Evolutionary conservation across 106 monocot genomes (phyloP).

Genomic region (Dioscorea zingiberensis): DNA sequence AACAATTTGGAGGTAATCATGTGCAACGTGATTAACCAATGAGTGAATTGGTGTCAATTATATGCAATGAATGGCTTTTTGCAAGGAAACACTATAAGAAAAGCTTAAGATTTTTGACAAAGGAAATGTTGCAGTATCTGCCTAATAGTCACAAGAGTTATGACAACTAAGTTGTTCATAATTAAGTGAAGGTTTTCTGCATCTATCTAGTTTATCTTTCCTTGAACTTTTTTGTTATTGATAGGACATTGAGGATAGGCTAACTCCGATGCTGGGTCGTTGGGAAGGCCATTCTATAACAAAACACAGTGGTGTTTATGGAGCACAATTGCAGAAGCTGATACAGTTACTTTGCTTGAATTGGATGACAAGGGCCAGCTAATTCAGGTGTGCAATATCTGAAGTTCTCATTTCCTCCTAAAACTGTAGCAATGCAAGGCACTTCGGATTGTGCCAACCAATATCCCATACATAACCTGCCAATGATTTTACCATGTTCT

Average conservation of each 20-base stretch:
- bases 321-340: slow-evolving; percentile 77
- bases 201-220: no score
- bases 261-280: slow-evolving; percentile 60
- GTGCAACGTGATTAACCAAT: neutral
- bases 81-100: no score
- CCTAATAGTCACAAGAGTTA: no score
- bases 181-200: no score
- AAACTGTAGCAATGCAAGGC: neutral
- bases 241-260: slow-evolving; percentile 36
- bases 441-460: neutral
- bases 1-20: slow-evolving; percentile 23
- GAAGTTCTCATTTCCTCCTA: no score
- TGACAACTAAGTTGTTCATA: no score
- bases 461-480: no score
- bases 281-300: slow-evolving; percentile 91
- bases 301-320: slow-evolving; percentile 88
- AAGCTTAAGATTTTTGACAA: no score
- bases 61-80: no score
- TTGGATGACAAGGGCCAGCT: slow-evolving; percentile 51
- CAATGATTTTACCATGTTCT: no score
- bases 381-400: slow-evolving; percentile 50
- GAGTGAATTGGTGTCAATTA: no score
- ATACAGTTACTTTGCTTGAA: slow-evolving; percentile 60
- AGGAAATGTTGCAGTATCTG: no score
- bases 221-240: neutral